These are phyloP conservation scores for Cyberlindnera subsufficiens DNA, from an alignment of 805 yeast genomes.

Conservation along the genomic window DNA sequence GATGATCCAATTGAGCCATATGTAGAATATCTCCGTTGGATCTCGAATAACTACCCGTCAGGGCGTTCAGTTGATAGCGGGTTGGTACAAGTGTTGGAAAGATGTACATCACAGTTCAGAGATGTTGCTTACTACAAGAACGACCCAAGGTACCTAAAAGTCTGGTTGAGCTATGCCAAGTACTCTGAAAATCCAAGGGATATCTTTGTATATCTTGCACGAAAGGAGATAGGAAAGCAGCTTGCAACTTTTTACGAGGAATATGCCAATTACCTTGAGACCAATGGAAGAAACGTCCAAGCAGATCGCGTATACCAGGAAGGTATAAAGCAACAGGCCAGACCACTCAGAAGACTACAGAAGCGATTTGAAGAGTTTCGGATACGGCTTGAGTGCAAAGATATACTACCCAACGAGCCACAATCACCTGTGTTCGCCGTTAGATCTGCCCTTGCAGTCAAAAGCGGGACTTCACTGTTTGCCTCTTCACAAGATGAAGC, in stretches of 20 bases:
- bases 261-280: constrained; percentile 61
- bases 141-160: constrained; percentile 71
- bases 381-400: constrained; percentile 28
- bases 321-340: constrained; percentile 57
- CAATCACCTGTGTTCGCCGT: constrained; percentile 30
- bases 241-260: constrained; percentile 74
- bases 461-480: constrained; percentile 27
- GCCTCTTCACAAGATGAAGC: constrained; percentile 7
- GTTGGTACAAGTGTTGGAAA: constrained; percentile 56
- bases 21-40: constrained; percentile 74
- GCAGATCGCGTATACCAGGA: constrained; percentile 54
- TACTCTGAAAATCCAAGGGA: constrained; percentile 67
- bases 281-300: constrained; percentile 37
- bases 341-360: constrained; percentile 50
- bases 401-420: constrained; percentile 22
- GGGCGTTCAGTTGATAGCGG: constrained; percentile 62
- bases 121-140: constrained; percentile 65
- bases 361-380: constrained; percentile 40
- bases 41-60: constrained; percentile 53
- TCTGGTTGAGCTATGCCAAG: constrained; percentile 77
- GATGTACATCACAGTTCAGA: constrained; percentile 64
- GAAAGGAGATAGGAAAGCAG: constrained; percentile 62
- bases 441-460: constrained; percentile 32
- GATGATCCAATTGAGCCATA: constrained; percentile 83
- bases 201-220: constrained; percentile 62